These are phyloP conservation scores for Pythium periplocum DNA, from an alignment of 352 stramenopile species.

Conservation along the genomic window DNA sequence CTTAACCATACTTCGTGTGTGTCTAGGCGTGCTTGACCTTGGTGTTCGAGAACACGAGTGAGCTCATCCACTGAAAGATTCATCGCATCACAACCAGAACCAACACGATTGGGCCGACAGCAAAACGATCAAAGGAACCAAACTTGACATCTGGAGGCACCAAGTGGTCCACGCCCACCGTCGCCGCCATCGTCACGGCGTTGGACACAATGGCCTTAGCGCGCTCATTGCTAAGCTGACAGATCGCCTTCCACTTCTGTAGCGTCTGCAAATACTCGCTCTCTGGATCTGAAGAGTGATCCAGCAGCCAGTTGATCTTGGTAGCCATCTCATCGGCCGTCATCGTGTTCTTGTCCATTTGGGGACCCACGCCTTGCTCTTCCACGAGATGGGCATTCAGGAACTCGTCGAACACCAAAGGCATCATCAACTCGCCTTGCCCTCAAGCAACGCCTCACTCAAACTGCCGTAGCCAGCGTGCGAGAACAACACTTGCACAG, in stretches of 20 bases:
- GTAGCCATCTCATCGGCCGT: conserved; percentile 15
- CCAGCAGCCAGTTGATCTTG: conserved; percentile 15
- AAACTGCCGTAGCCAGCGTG: conserved; percentile 17
- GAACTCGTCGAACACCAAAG: conserved; percentile 20
- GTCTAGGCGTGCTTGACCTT: no score
- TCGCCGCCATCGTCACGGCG: conserved; percentile 17
- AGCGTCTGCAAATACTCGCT: conserved; percentile 12
- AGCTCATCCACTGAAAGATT: not conserved
- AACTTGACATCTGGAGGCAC: conserved; percentile 17
- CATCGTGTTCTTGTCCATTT: conserved; percentile 21
- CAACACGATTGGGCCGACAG: conserved; percentile 5
- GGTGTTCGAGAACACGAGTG: no score
- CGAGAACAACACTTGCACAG: conserved; percentile 17
- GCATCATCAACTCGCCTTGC: conserved; percentile 21
- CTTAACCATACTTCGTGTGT: no score
- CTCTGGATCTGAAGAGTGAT: conserved; percentile 8
- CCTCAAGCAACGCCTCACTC: conserved; percentile 16
- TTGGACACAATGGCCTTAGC: conserved; percentile 16
- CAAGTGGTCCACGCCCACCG: conserved; percentile 16
- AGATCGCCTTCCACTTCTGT: conserved; percentile 22
- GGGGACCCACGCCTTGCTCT: conserved; percentile 12
- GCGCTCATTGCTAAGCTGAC: conserved; percentile 18
- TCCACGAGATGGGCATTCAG: conserved; percentile 15
- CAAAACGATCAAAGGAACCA: conserved; percentile 14
- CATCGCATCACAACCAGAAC: conserved; percentile 8